These are phyloP conservation scores for Ascochyta koolunga DNA, from an alignment of 2,329 filamentous ascomycete species.

Conservation along the genomic window DNA sequence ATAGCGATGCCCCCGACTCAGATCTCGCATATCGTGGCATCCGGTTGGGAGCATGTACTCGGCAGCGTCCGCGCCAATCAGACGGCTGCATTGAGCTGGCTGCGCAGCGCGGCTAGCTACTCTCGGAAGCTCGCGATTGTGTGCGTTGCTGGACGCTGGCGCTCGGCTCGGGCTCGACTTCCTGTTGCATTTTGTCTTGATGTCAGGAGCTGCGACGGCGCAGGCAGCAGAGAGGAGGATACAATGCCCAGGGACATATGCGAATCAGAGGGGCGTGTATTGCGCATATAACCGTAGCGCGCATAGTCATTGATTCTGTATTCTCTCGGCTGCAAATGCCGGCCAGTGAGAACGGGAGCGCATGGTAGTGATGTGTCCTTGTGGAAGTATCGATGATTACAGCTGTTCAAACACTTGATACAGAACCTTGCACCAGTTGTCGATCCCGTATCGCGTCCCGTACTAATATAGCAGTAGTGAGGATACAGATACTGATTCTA, in stretches of 20 bases:
- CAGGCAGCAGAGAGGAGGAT: neutral
- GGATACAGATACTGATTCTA: neutral
- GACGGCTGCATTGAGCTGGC: no score
- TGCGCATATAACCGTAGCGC: neutral
- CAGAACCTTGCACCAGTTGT: neutral
- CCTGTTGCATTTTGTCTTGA: conserved; percentile 1
- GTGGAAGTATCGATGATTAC: neutral
- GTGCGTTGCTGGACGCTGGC: neutral
- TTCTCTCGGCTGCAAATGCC: neutral
- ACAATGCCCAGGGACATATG: neutral
- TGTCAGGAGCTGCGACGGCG: neutral
- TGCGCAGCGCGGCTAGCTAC: no score
- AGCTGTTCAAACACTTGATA: no score
- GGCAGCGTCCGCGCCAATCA: conserved; percentile 12
- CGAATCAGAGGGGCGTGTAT: neutral
- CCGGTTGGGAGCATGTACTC: neutral
- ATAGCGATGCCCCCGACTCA: neutral
- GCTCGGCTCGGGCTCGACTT: neutral
- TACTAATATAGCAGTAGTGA: neutral
- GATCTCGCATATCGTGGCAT: conserved; percentile 5
- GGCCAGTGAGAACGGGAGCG: neutral
- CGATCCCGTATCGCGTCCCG: neutral
- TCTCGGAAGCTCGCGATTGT: no score
- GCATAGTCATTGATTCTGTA: neutral
- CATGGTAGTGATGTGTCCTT: neutral